Base-by-base conservation (phyloP, 139 green algal genomes). In the Micractinium conductrix region DNA sequence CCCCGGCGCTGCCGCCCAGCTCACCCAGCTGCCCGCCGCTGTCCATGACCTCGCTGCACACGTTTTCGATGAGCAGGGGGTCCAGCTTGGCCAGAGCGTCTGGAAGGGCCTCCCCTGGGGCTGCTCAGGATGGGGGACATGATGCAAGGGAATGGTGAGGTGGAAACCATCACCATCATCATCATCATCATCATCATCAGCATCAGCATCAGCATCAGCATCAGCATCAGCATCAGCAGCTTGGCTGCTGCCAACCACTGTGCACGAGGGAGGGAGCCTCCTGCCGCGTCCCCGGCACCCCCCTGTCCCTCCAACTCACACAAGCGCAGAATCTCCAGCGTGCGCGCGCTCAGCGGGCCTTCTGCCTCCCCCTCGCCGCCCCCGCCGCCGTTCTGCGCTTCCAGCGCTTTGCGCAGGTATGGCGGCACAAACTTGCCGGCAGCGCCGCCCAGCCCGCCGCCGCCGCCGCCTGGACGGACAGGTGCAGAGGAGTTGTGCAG, bases 1-100 rank as follows among this genome's bases (percentile, higher is more conserved):
- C n/a, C n/a, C n/a, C n/a, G n/a, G n/a, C n/a, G n/a, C n/a, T n/a
- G n/a, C n/a, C 12, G 53, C 7, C 24, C 5, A 17, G 30, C 76
- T 71, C 58, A 82, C 76, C 75, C 38, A 81, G 42, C 69, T 88
- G 50, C 37, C 74, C 80, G 35, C 89, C 75, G 12, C 45, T 67
- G 42, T 95, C 91, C 69, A 97, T 74, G 6, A 97, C 90, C 44
- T 96, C 94, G 80, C 83, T 91, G 90, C 93, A 96, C 35, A 96
- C 90, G 45, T 87, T 69, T 85, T 97, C 93, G n/a, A 97, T 79
- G 2, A 95, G 88, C 28, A 78, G 45, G 4, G 89, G 88, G 74
- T 96, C 93, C 53, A 95, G 76, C 70, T 89, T 89, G 50, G 88
- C 81, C 42, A 97, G 85, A 22, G 89, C 85, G 35, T 93, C 84